These are phyloP conservation scores for Coniella vitis DNA, from an alignment of 2,329 filamentous ascomycete species.

Conservation along the genomic window DNA sequence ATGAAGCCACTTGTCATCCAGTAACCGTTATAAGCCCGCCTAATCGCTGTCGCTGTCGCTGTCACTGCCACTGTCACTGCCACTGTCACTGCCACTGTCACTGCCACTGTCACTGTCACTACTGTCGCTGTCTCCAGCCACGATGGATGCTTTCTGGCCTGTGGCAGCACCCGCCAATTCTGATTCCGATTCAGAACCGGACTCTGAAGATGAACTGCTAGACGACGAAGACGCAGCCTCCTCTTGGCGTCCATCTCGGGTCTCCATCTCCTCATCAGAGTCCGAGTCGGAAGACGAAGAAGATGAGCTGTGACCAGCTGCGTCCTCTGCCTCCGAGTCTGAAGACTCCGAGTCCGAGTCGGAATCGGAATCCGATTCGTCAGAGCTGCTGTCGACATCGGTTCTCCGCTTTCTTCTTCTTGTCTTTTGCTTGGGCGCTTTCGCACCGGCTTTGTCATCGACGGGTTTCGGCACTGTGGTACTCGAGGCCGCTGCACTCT, in stretches of 20 bases:
- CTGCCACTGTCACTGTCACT: slow-evolving; percentile 17
- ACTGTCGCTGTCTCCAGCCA: slow-evolving; percentile 17
- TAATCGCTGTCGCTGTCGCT: neutral
- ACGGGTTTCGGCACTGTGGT: slow-evolving; percentile 16
- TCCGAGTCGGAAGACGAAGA: slow-evolving; percentile 31
- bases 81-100: slow-evolving; percentile 15
- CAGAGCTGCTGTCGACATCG: slow-evolving; percentile 33
- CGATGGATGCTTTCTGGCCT: slow-evolving; percentile 14
- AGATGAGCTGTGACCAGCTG: slow-evolving; percentile 28
- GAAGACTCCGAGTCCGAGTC: slow-evolving; percentile 28
- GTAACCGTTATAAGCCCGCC: too few relatives aligned
- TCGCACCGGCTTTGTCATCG: slow-evolving; percentile 26
- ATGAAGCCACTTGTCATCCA: too few relatives aligned
- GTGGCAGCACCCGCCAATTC: slow-evolving; percentile 8
- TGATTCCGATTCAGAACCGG: slow-evolving; percentile 16
- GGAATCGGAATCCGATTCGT: slow-evolving; percentile 27
- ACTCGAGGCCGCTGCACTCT: slow-evolving; percentile 22
- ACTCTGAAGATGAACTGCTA: slow-evolving; percentile 21
- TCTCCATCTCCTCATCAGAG: slow-evolving; percentile 21
- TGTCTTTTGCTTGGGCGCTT: slow-evolving; percentile 34
- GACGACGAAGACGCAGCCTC: slow-evolving; percentile 19
- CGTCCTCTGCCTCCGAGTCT: slow-evolving; percentile 25
- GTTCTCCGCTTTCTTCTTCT: slow-evolving; percentile 45
- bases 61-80: too few relatives aligned
- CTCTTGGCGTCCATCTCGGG: slow-evolving; percentile 5